Evolutionary conservation across 495 filamentous ascomycete species (phyloP).

Genomic region (Xylaria cubensis): DNA sequence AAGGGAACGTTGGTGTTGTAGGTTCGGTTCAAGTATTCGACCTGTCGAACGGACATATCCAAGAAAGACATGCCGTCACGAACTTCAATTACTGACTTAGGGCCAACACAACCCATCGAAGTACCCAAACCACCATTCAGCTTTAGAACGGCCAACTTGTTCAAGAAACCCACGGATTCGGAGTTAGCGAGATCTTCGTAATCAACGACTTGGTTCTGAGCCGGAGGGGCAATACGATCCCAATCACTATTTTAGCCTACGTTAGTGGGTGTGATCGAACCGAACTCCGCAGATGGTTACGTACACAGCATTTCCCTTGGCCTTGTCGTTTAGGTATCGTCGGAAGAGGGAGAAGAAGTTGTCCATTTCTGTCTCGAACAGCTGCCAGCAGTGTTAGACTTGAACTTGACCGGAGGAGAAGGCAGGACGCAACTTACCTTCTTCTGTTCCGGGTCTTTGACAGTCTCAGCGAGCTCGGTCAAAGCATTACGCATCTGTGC

Average conservation of each 20-base stretch:
- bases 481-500: constrained; percentile 99
- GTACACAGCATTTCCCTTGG: constrained; percentile 88
- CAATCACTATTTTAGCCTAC: constrained; percentile 66
- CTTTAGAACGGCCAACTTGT: constrained; percentile 98
- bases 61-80: constrained; percentile 99
- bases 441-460: constrained; percentile 82
- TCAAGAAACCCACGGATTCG: constrained; percentile 89
- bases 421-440: constrained; percentile 60
- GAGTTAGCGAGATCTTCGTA: constrained; percentile 86
- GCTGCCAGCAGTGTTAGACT: constrained; percentile 44
- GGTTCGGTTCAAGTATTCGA: constrained; percentile 98
- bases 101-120: constrained; percentile 99
- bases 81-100: constrained; percentile 99
- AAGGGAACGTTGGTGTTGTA: constrained; percentile 98
- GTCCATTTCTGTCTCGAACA: constrained; percentile 99
- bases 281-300: constrained; percentile 34
- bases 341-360: constrained; percentile 99
- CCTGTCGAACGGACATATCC: constrained; percentile 97
- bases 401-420: neutral
- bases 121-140: constrained; percentile 99
- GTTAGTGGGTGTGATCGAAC: constrained; percentile 34
- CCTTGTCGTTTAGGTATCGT: constrained; percentile 97
- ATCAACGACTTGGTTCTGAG: constrained; percentile 88
- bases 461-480: constrained; percentile 88
- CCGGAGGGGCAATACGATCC: constrained; percentile 93